Evolutionary conservation across 2,329 filamentous ascomycete species (phyloP).

Genomic region (Didymosphaeria variabile): DNA sequence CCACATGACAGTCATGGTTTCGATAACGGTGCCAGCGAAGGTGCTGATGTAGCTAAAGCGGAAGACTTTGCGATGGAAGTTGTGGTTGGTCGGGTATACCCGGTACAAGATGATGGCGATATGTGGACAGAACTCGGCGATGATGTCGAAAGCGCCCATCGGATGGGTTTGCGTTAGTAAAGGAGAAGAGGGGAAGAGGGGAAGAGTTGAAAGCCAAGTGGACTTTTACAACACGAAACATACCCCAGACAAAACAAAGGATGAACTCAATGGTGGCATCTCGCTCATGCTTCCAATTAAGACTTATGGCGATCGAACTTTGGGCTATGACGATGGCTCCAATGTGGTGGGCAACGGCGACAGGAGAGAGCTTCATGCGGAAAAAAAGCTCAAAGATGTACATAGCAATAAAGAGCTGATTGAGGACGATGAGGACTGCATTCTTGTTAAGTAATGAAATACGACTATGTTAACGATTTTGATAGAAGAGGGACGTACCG

Average conservation of each 20-base stretch:
- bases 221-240: neutral
- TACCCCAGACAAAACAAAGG: constrained; percentile 52
- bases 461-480: no score
- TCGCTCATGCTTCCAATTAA: neutral
- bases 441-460: no score
- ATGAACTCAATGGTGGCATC: constrained; percentile 42
- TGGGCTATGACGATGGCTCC: neutral
- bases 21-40: constrained; percentile 49
- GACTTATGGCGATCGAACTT: neutral
- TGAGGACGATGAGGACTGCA: no score
- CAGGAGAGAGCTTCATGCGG: no score
- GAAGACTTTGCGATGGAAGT: constrained; percentile 53
- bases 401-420: no score
- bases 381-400: no score
- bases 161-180: no score
- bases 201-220: no score
- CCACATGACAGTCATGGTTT: constrained; percentile 56
- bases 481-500: no score
- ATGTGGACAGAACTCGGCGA: constrained; percentile 59
- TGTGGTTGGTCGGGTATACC: constrained; percentile 49
- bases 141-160: constrained; percentile 56
- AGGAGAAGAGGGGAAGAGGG: no score
- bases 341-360: no score
- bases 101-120: constrained; percentile 58
- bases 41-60: constrained; percentile 49